Conservation (phyloP, 352 stramenopile genomes). For the Phytophthora citricola region DNA sequence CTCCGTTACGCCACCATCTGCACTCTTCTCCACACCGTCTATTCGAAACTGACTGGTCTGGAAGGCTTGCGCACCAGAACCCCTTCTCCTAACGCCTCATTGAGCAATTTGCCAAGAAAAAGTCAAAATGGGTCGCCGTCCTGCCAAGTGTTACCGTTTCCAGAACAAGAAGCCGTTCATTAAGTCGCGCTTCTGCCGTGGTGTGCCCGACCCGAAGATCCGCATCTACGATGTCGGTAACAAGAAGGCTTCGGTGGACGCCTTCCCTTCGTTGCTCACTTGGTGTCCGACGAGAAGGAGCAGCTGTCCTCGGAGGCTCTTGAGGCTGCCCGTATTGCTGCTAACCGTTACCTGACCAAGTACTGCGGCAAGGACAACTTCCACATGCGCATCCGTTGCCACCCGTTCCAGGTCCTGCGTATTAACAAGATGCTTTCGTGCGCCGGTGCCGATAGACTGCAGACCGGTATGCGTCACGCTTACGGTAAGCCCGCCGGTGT, state of each 20-base stretch:
- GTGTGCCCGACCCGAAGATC: slow-evolving; percentile 97
- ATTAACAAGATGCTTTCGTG: slow-evolving; percentile 99
- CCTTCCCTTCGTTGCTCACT: slow-evolving; percentile 99
- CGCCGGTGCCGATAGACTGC: slow-evolving; percentile 98
- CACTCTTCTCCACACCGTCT: background rate
- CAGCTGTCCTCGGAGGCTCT: slow-evolving; percentile 97
- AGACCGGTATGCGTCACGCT: slow-evolving; percentile 99
- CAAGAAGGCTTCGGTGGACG: slow-evolving; percentile 98
- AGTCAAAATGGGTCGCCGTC: slow-evolving; percentile 70
- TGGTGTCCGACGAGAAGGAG: slow-evolving; percentile 95
- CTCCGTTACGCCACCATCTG: background rate
- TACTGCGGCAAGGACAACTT: slow-evolving; percentile 98
- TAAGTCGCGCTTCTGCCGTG: slow-evolving; percentile 99
- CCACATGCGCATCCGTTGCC: slow-evolving; percentile 99
- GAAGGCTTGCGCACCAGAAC: background rate
- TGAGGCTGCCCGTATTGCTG: slow-evolving; percentile 98
- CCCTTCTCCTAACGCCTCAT: slow-evolving; percentile 12
- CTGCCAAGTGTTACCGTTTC: slow-evolving; percentile 99
- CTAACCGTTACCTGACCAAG: slow-evolving; percentile 99
- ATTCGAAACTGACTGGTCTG: slow-evolving; percentile 28
- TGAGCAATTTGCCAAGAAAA: slow-evolving; percentile 46
- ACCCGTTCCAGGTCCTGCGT: slow-evolving; percentile 99
- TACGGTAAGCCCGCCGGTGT: slow-evolving; percentile 99
- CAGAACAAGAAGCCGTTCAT: slow-evolving; percentile 99
- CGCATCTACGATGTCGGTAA: slow-evolving; percentile 99